Evolutionary conservation across 1,139 yeast species (phyloP).

Genomic region (Zygotorulaspora mrakii): DNA sequence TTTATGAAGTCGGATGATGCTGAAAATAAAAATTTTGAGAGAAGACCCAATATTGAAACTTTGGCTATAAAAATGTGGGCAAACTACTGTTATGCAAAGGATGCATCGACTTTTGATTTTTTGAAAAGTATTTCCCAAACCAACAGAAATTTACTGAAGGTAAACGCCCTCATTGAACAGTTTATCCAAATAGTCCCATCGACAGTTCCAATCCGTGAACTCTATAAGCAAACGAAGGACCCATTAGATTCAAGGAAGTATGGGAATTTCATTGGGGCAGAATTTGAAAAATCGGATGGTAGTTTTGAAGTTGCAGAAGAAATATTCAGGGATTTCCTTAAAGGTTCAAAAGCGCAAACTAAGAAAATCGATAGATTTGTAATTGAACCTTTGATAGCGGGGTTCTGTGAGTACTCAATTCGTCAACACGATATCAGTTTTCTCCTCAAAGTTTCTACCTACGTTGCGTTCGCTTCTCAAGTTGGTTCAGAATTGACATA

Average conservation of each 20-base stretch:
- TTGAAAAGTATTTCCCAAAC: slow-evolving; percentile 22
- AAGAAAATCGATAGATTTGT: slow-evolving; percentile 16
- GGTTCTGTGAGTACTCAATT: slow-evolving; percentile 20
- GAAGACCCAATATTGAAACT: slow-evolving; percentile 22
- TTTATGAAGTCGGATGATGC: slow-evolving; percentile 16
- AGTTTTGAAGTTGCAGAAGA: slow-evolving; percentile 24
- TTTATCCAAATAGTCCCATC: slow-evolving; percentile 24
- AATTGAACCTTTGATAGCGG: slow-evolving; percentile 24
- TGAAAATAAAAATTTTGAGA: slow-evolving; percentile 5
- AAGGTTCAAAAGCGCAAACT: slow-evolving; percentile 10
- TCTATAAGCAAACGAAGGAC: slow-evolving; percentile 23
- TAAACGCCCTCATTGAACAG: slow-evolving; percentile 21
- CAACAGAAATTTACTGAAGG: slow-evolving; percentile 14
- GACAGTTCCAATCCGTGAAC: slow-evolving; percentile 22
- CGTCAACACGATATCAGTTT: slow-evolving; percentile 15
- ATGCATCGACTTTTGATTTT: slow-evolving; percentile 19
- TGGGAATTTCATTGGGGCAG: slow-evolving; percentile 26
- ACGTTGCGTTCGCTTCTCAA: slow-evolving; percentile 11
- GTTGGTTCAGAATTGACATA: slow-evolving; percentile 12
- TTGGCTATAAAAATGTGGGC: slow-evolving; percentile 27
- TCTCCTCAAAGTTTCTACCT: slow-evolving; percentile 14
- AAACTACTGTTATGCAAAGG: slow-evolving; percentile 19
- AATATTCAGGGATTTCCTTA: slow-evolving; percentile 24
- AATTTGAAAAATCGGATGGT: slow-evolving; percentile 25
- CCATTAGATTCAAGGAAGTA: slow-evolving; percentile 22